Evolutionary conservation across 78 protist species (phyloP), one percentile per base, ranked within the genome.

Genomic region (Capsaspora owczarzaki): DNA sequence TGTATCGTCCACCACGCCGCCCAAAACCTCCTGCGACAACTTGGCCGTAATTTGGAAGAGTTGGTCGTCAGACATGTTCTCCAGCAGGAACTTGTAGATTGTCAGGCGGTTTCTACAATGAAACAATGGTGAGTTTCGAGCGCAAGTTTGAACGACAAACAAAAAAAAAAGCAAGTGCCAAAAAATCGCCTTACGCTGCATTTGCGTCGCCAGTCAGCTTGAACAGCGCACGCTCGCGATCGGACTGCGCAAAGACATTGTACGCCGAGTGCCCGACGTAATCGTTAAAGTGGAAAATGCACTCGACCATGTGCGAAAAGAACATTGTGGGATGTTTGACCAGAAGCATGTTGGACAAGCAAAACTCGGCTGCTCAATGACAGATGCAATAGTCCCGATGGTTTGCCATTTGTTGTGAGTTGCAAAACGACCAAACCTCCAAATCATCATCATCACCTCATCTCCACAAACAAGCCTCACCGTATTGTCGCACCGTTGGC

Each of bases 21-120:
- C 75, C 27, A 87, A 69, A 2, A 87, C 69, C 27, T 89, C 89
- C 3, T 47, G n/a, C 0, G 74, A 75, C 23, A 87, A n/a, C 51
- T 82, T 84, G 41, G 71, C 68, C 37, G 78, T 71, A 35, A 83
- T 23, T 8, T 78, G 72, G 77, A 90, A 87, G 19, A 69, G 51
- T 47, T 85, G 87, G 23, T 63, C 86, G 49, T 84, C 90, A 22
- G 61, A 51, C 86, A 87, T 85, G 44, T 74, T 49, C 10, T 61
- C 41, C n/a, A 90, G 80, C 56, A 90, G 74, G 1, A 78, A 46
- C 2, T n/a, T 19, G 66, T 90, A 90, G 81, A 90, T 87, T 46
- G 46, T 8, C 89, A 78, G 76, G 70, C 92, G 70, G 47, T 82
- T 83, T 8, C 61, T 44, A 56, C 10, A 41, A 14, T 2, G 47